Base-by-base conservation (phyloP, 768 basidiomycete genomes). In the Hebeloma cylindrosporum region DNA sequence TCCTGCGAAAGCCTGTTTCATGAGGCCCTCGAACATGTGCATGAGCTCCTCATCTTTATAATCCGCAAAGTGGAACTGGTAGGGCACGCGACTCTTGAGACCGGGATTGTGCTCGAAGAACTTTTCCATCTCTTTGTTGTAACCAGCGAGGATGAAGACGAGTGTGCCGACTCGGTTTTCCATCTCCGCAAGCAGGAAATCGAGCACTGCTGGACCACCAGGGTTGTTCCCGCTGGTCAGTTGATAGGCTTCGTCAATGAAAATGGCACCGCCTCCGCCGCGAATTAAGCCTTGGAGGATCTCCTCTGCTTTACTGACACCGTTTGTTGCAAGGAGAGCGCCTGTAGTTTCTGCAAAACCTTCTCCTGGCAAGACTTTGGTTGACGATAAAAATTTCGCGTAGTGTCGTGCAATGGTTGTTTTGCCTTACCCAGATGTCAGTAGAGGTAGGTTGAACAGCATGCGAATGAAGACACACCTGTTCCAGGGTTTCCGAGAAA, bases 71-170 rank as follows among this genome's bases (percentile, higher is more conserved):
- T 76, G 64, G 23, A 87, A 66, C 26, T 59, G 61, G 48, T 80
- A 74, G 0, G 85, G 85, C 7, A 87, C 79, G n/a, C 85, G 80
- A 61, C 83, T 85, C 6, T 64, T 62, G 9, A 87, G 59, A 1
- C 85, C 85, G 2, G 85, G 83, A 53, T 87, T 86, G 48, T 85
- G 83, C 48, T 85, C 83, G 47, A 87, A 86, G 64, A 87, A 87
- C 32, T 72, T 78, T 51, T 87, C 85, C 85, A 87, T 86, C 60
- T 87, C 69, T 42, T 76, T 80, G 58, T 66, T 75, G 58, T 87
- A 87, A 3, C 85, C 85, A 0, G 85, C 85, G 2, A 87, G 67
- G 42, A 87, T 77, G 62, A 87, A 87, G 8, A 84, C 79, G 5
- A 85, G 51, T 5, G 66, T 77, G 4, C 82, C 85, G 3, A 80